Conservation (phyloP, 257 asterid species). For the Lycium ferocissimum region DNA sequence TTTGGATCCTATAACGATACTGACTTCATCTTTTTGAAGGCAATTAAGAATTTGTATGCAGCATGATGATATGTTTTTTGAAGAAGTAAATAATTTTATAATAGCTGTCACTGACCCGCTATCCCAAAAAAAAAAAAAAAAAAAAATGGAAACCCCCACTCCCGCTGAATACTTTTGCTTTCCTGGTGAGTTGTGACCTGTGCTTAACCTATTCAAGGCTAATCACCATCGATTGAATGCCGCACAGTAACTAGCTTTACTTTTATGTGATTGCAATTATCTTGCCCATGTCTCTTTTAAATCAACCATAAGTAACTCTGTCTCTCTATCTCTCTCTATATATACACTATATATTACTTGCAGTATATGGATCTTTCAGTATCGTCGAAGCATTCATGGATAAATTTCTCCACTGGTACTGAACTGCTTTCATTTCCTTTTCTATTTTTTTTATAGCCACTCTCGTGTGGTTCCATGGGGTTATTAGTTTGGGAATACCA, state of each 20-base stretch:
- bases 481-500: conserved; percentile 10
- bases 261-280: conserved; percentile 10
- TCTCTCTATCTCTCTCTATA: conserved; percentile 23
- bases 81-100: not conserved
- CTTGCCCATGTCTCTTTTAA: not conserved
- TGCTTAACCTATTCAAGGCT: conserved; percentile 5
- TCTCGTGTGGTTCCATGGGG: conserved; percentile 21
- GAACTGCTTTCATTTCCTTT: conserved; percentile 46
- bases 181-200: not conserved
- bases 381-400: conserved; percentile 82
- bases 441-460: conserved; percentile 6
- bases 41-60: not conserved
- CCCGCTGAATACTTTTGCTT: not conserved
- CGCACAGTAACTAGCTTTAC: not conserved
- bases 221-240: not conserved
- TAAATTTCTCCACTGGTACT: conserved; percentile 81
- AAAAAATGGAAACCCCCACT: not conserved
- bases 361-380: conserved; percentile 95
- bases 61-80: not conserved
- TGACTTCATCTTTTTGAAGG: not conserved
- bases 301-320: conserved; percentile 1
- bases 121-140: no score
- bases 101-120: not conserved
- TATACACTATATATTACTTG: conserved; percentile 36
- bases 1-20: not conserved